These are phyloP conservation scores for Mycena vulgaris DNA, from an alignment of 768 basidiomycete species.

Conservation along the genomic window DNA sequence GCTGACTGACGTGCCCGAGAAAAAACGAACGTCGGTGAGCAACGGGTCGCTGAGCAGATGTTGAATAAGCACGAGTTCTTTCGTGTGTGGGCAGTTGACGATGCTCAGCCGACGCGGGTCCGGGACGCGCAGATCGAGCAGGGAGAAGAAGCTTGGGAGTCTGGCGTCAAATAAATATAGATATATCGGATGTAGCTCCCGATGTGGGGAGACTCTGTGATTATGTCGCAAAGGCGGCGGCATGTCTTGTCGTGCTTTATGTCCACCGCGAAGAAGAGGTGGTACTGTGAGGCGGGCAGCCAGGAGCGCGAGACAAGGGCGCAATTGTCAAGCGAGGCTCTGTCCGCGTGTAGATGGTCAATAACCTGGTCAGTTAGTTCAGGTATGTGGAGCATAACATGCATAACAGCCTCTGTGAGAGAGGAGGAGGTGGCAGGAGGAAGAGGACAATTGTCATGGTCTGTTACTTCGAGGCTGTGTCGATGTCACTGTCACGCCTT, in stretches of 20 bases:
- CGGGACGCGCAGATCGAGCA: conserved; percentile 9
- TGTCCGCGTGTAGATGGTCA: conserved; percentile 23
- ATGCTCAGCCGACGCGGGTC: conserved; percentile 16
- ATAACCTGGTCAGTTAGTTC: conserved; percentile 30
- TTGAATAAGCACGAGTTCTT: conserved; percentile 2
- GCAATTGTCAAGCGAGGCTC: neutral
- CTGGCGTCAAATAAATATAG: conserved; percentile 20
- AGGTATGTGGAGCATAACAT: conserved; percentile 18
- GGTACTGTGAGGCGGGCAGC: conserved; percentile 16
- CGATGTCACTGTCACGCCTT: too few species aligned
- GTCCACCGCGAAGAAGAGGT: conserved; percentile 25
- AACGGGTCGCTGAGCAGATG: conserved; percentile 13
- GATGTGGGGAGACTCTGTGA: conserved; percentile 7
- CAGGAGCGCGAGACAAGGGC: conserved; percentile 22
- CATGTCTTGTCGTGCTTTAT: conserved; percentile 16
- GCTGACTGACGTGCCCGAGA: conserved; percentile 18
- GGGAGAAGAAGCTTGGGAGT: neutral
- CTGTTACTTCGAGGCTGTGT: too few species aligned
- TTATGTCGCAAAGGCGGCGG: conserved; percentile 11
- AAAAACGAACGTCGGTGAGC: conserved; percentile 15
- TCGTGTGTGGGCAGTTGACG: conserved; percentile 21
- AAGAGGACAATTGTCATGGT: too few species aligned
- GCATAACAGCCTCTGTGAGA: too few species aligned
- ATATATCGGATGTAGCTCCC: conserved; percentile 19
- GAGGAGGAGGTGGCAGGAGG: too few species aligned